Evolutionary conservation across 352 stramenopile species (phyloP).

Genomic region (Elongisporangium anandrum): DNA sequence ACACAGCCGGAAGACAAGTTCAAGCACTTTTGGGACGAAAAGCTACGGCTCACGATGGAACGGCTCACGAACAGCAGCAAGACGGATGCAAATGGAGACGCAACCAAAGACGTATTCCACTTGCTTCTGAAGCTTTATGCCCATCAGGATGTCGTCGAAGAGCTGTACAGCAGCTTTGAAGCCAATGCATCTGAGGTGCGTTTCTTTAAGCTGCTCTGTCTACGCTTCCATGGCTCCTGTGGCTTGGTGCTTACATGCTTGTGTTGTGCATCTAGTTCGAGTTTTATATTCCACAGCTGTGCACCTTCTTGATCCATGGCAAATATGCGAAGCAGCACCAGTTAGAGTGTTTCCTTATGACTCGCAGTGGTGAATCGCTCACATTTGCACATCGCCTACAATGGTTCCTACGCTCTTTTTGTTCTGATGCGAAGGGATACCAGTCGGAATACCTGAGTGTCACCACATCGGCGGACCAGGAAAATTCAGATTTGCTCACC

Average conservation of each 20-base stretch:
- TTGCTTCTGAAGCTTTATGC: conserved; percentile 76
- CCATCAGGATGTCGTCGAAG: conserved; percentile 73
- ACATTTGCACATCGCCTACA: conserved; percentile 79
- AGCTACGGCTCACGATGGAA: conserved; percentile 60
- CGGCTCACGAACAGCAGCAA: conserved; percentile 30
- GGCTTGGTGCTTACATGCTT: conserved; percentile 3
- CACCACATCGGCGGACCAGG: conserved; percentile 42
- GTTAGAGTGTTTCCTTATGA: conserved; percentile 85
- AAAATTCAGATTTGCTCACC: conserved; percentile 56
- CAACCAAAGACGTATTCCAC: conserved; percentile 53
- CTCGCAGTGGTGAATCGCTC: conserved; percentile 73
- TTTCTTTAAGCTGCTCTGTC: neutral
- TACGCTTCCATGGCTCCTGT: no score
- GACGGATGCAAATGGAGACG: conserved; percentile 13
- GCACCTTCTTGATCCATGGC: conserved; percentile 80
- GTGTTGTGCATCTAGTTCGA: no score
- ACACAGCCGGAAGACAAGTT: conserved; percentile 45
- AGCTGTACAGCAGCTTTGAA: conserved; percentile 72
- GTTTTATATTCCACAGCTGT: conserved; percentile 90
- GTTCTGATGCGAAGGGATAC: conserved; percentile 53
- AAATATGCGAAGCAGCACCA: conserved; percentile 83
- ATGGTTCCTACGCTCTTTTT: conserved; percentile 89
- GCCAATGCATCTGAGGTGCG: conserved; percentile 39
- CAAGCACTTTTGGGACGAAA: conserved; percentile 77
- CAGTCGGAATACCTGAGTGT: conserved; percentile 77